Evolutionary conservation across 805 yeast genomes (phyloP).

Genomic region (Zygotorulaspora florentina): DNA sequence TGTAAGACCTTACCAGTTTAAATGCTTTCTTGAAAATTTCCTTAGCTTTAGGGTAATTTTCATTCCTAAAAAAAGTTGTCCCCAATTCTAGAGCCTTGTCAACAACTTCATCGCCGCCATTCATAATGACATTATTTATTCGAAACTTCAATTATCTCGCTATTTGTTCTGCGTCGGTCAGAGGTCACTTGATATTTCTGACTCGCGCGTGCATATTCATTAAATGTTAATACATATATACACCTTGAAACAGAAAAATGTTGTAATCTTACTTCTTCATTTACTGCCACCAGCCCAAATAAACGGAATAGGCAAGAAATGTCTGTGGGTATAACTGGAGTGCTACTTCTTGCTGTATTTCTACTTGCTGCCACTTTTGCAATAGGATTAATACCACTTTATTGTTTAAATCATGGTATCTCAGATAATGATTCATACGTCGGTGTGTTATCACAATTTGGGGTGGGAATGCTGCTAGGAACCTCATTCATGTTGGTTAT

Average conservation of each 20-base stretch:
- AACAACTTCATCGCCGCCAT: slow-evolving; percentile 17
- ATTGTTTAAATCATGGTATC: slow-evolving; percentile 16
- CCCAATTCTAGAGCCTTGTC: slow-evolving; percentile 31
- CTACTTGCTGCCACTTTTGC: slow-evolving; percentile 26
- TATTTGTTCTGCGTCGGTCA: too few species aligned
- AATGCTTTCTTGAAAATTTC: slow-evolving; percentile 29
- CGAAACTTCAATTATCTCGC: neutral
- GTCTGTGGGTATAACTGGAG: slow-evolving; percentile 12
- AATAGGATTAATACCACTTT: slow-evolving; percentile 30
- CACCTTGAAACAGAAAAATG: too few species aligned
- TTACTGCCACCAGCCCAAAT: too few species aligned
- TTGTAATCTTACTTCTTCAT: too few species aligned
- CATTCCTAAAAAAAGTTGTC: slow-evolving; percentile 23
- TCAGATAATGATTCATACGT: slow-evolving; percentile 24
- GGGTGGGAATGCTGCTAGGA: slow-evolving; percentile 54
- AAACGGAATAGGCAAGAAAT: neutral
- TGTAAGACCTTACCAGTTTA: slow-evolving; percentile 23
- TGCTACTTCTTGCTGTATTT: slow-evolving; percentile 18
- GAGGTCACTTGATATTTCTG: too few species aligned
- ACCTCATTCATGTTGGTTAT: slow-evolving; percentile 51
- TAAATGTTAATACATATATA: too few species aligned
- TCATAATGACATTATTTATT: slow-evolving; percentile 3
- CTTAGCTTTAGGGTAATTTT: slow-evolving; percentile 24
- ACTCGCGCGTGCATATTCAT: too few species aligned
- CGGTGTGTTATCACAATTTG: slow-evolving; percentile 42